Evolutionary conservation across 371 early-diverging fungal species (phyloP).

Genomic region (Mucor piriformis): DNA sequence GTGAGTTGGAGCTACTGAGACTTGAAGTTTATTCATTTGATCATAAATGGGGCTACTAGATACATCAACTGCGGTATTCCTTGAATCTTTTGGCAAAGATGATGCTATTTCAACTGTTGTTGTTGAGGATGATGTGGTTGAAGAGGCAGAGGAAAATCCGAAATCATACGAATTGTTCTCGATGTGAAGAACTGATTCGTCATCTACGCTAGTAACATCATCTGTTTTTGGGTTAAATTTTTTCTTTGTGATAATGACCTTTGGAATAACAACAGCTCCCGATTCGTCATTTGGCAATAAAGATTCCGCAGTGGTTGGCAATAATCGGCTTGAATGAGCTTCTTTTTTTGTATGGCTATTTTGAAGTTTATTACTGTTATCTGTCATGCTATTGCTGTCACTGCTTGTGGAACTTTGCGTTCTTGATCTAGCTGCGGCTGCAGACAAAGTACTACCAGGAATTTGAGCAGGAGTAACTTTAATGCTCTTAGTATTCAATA

Average conservation of each 20-base stretch:
- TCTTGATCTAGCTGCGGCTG: background rate
- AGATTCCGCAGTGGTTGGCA: constrained; percentile 15
- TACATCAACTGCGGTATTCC: background rate
- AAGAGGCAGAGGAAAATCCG: constrained; percentile 15
- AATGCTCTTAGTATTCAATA: constrained; percentile 34
- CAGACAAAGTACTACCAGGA: background rate
- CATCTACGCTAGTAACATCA: background rate
- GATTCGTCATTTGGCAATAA: background rate
- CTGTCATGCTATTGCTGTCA: constrained; percentile 5
- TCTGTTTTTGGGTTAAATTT: background rate
- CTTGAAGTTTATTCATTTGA: background rate
- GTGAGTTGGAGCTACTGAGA: background rate
- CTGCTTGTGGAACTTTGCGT: constrained; percentile 23
- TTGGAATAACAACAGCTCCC: constrained; percentile 1
- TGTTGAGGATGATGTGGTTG: constrained; percentile 7
- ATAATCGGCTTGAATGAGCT: constrained; percentile 12
- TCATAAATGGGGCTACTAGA: background rate
- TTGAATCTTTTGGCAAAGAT: background rate
- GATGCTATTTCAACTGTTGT: background rate
- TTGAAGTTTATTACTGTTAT: background rate
- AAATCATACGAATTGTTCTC: constrained; percentile 10
- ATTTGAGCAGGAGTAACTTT: background rate
- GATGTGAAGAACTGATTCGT: constrained; percentile 1
- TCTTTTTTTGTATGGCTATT: constrained; percentile 4
- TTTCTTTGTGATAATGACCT: constrained; percentile 9